phyloP scores from a whole-genome alignment of 1,284 basidiomycete genomes.

The Filobasidium uniguttulatum region DNA sequence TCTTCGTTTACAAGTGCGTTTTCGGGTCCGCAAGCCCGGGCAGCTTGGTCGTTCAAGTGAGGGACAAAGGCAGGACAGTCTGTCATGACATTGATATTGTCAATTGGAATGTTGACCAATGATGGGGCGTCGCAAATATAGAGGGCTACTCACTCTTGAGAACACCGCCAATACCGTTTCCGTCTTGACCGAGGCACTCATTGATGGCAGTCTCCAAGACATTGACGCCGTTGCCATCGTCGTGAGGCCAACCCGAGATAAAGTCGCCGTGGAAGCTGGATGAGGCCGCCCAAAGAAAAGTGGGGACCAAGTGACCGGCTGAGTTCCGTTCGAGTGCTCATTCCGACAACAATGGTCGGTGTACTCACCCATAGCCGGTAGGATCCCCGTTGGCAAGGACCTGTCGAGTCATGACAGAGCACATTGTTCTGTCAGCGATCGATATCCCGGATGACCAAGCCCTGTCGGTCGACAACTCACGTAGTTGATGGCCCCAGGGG shows the following conservation, averaged over 20 bases:
- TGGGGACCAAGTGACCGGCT: no score
- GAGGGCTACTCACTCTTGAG: conserved; percentile 36
- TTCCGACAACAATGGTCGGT: no score
- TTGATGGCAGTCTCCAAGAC: not conserved
- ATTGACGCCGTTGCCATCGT: conserved; percentile 20
- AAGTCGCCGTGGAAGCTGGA: conserved; percentile 36
- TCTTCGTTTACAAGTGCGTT: conserved; percentile 31
- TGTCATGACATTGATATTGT: conserved; percentile 23
- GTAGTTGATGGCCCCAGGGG: not conserved
- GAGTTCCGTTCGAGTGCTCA: no score
- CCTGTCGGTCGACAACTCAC: not conserved
- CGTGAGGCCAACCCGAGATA: conserved; percentile 33
- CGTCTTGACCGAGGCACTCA: conserved; percentile 10
- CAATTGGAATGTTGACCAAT: conserved; percentile 26
- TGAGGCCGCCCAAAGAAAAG: not conserved
- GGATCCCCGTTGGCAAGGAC: conserved; percentile 36
- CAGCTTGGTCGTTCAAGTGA: conserved; percentile 23
- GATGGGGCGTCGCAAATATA: no score
- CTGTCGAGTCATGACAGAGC: no score
- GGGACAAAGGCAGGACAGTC: conserved; percentile 33
- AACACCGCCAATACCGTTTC: conserved; percentile 35
- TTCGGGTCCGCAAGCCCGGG: conserved; percentile 26
- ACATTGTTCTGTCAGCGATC: not conserved
- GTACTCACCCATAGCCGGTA: conserved; percentile 16
- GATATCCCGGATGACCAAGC: not conserved